Percentiles rank a stretch among this genome's conserved stretches.
Evolutionary conservation across 768 basidiomycete genomes (phyloP).

Genomic region (Mycena pura): DNA sequence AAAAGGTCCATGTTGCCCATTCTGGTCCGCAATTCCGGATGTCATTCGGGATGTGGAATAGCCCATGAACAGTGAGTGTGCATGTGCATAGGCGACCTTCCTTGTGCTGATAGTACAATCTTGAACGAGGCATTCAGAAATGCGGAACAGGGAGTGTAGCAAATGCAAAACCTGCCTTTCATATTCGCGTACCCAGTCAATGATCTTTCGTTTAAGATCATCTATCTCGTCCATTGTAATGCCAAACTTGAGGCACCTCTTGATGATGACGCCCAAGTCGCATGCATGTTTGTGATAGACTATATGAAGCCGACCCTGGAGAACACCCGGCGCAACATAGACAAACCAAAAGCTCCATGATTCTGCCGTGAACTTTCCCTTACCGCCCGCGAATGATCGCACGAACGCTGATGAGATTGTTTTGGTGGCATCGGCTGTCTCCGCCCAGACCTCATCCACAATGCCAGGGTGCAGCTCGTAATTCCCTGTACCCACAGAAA

Average conservation of each 20-base stretch:
- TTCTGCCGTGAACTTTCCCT: slow-evolving; percentile 41
- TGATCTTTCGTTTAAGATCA: slow-evolving; percentile 33
- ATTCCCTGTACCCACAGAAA: slow-evolving; percentile 36
- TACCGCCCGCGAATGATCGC: slow-evolving; percentile 34
- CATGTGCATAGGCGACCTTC: too few species aligned
- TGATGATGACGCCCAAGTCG: slow-evolving; percentile 42
- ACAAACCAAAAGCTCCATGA: slow-evolving; percentile 45
- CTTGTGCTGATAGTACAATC: too few species aligned
- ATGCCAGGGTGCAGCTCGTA: too few species aligned
- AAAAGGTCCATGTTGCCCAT: too few species aligned
- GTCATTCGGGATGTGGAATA: too few species aligned
- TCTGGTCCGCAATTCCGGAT: too few species aligned
- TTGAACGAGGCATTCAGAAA: too few species aligned
- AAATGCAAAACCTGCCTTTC: too few species aligned
- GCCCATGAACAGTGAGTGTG: too few species aligned
- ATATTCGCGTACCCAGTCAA: slow-evolving; percentile 49
- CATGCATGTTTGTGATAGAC: slow-evolving; percentile 46
- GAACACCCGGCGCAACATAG: slow-evolving; percentile 45
- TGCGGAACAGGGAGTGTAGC: too few species aligned
- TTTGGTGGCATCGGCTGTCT: slow-evolving; percentile 32
- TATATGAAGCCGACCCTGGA: slow-evolving; percentile 37
- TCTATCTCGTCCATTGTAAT: slow-evolving; percentile 35
- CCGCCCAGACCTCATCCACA: slow-evolving; percentile 37
- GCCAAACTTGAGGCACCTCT: slow-evolving; percentile 40
- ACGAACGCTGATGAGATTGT: slow-evolving; percentile 43